A percentile compares a stretch with the other conserved stretches of the same genome.
Evolutionary conservation across 176 grass and related monocot species (phyloP).

Genomic region (Rhynchospora pubera): DNA sequence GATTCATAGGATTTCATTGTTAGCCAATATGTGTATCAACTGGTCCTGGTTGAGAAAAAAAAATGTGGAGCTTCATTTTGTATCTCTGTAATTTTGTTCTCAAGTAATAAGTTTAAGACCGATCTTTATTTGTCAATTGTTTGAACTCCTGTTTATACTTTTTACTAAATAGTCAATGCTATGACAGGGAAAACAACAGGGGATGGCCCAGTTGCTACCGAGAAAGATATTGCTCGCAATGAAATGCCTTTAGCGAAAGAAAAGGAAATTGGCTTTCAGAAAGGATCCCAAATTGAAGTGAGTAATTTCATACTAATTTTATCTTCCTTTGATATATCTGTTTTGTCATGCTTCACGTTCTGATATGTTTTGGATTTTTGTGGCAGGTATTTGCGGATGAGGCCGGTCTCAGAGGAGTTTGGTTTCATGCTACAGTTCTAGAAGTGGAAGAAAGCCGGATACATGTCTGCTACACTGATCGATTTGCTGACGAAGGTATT

Average conservation of each 20-base stretch:
- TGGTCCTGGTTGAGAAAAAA: neutral
- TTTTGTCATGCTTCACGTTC: neutral
- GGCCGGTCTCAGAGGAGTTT: slow-evolving; percentile 42
- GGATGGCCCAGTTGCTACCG: slow-evolving; percentile 21
- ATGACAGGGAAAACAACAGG: slow-evolving; percentile 34
- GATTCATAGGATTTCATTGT: neutral
- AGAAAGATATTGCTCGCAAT: slow-evolving; percentile 30
- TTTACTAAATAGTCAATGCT: neutral
- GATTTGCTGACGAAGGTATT: slow-evolving; percentile 48
- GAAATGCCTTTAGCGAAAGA: slow-evolving; percentile 26
- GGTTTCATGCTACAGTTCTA: slow-evolving; percentile 81
- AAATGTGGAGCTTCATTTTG: neutral
- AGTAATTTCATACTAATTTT: slow-evolving; percentile 12
- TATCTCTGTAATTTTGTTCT: neutral
- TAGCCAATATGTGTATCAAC: neutral
- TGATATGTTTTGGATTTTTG: slow-evolving; percentile 19
- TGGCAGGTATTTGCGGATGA: slow-evolving; percentile 54
- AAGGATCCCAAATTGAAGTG: slow-evolving; percentile 80
- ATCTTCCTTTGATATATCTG: neutral
- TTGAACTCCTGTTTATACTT: slow-evolving; percentile 23
- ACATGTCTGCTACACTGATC: slow-evolving; percentile 52
- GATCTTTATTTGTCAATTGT: slow-evolving; percentile 11
- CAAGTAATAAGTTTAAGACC: slow-evolving; percentile 27
- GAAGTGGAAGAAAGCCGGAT: slow-evolving; percentile 68
- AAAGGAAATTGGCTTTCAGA: slow-evolving; percentile 58